Base-by-base conservation (phyloP, 805 yeast species). In the Ogataea kodamae region DNA sequence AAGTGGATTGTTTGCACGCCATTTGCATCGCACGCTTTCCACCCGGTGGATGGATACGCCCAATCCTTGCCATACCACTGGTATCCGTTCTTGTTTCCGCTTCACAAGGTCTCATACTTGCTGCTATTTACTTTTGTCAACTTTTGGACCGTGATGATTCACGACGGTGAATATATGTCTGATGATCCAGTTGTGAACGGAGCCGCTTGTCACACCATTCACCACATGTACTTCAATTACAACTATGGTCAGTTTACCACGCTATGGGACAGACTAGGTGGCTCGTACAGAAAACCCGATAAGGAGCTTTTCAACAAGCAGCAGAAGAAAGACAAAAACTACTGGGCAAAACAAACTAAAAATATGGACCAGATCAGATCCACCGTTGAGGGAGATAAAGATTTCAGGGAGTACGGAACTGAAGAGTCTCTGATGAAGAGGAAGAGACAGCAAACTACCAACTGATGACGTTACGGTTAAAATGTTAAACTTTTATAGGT, bases 1-100 rank as follows among this genome's bases (percentile, higher is more conserved):
- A 92, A 92, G 66, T 92, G 98, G 98, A 78, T 92, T 49, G 96
- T 92, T 24, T 90, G 97, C 42, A 90, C 98, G 7, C 98, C 98
- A 26, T 92, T 82, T 65, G 98, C 98, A 1, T 86, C 96, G 6
- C 97, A 89, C 56, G 97, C 97, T 16, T 92, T 92, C 87, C 96
- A 92, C 62, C 97, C 98, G 9, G 83, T 92, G 33, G 98, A 92
- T 52, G 98, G 98, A 23, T 92, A 84, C 67, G 67, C 76, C 40
- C 98, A 92, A 68, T 82, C 95, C 22, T 57, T 92, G 45, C 96
- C 98, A 9, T 92, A 92, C 67, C 98, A 92, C 61, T 49, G 88
- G 40, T 92, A 74, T 65, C 97, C 97, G 40, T 76, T 92, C 60
- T 39, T 92, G 18, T 85, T 92, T 78, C 97, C 97, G 26, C 72